Percentiles rank a stretch among this genome's conserved stretches.
Conservation (phyloP, 305 asterid species). For the Fraxinus greggii region DNA sequence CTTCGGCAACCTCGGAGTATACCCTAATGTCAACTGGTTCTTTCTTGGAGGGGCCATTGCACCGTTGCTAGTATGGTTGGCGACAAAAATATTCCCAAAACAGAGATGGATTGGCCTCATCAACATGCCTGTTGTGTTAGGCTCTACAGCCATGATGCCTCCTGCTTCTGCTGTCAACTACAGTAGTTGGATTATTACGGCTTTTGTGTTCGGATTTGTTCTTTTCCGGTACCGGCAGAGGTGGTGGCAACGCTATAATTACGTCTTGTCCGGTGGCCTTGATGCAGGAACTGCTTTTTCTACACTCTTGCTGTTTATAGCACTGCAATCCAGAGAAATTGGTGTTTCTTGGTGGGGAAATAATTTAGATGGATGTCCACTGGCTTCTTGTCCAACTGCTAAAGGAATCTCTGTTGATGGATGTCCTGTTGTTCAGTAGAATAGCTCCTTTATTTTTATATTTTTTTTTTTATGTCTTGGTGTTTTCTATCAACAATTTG, state of each 20-base stretch:
- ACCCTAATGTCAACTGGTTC: conserved; percentile 52
- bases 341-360: conserved; percentile 52
- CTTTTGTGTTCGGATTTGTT: conserved; percentile 38
- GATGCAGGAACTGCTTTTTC: conserved; percentile 61
- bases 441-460: background rate
- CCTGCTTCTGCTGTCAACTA: conserved; percentile 55
- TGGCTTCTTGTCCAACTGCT: conserved; percentile 51
- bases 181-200: conserved; percentile 49
- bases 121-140: conserved; percentile 50
- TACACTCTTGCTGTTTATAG: conserved; percentile 38
- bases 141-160: conserved; percentile 47
- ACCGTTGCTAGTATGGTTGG: conserved; percentile 47
- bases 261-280: conserved; percentile 48
- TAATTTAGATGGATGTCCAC: conserved; percentile 45
- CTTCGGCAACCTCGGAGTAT: conserved; percentile 52
- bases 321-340: conserved; percentile 23
- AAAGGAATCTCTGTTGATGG: conserved; percentile 41
- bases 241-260: conserved; percentile 54
- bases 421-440: conserved; percentile 35
- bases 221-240: conserved; percentile 30
- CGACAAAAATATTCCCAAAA: conserved; percentile 33
- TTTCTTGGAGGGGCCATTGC: conserved; percentile 55
- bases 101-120: conserved; percentile 46
- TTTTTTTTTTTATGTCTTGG: background rate
- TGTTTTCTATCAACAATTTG: background rate